phyloP scores from a whole-genome alignment of 306 rosid genomes.

The Trifolium subterraneum region DNA sequence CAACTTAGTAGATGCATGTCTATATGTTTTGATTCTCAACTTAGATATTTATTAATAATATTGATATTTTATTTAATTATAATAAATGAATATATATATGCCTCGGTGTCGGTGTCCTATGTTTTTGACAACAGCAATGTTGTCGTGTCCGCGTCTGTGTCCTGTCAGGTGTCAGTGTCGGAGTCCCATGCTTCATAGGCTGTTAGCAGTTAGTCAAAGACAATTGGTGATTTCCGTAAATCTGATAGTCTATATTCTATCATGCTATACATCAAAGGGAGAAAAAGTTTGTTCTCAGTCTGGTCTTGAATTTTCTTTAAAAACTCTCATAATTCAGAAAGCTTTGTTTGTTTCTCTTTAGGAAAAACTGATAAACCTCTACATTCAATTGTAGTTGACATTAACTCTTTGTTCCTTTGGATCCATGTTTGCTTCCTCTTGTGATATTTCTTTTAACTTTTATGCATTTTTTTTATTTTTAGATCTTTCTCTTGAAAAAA shows the following conservation, averaged over 20 bases:
- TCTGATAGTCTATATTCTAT: slow-evolving; percentile 11
- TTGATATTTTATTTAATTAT: too few species aligned
- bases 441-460: slow-evolving; percentile 9
- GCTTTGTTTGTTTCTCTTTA: slow-evolving; percentile 18
- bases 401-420: slow-evolving; percentile 23
- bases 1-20: neutral
- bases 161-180: neutral
- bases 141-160: neutral
- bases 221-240: neutral
- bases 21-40: neutral
- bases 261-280: slow-evolving; percentile 18
- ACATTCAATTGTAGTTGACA: slow-evolving; percentile 18
- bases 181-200: neutral
- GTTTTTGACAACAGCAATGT: neutral
- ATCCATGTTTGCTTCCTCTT: slow-evolving; percentile 18
- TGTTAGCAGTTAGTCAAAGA: slow-evolving; percentile 3
- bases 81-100: too few species aligned
- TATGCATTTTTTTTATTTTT: slow-evolving; percentile 30
- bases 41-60: neutral
- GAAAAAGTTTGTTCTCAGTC: slow-evolving; percentile 18
- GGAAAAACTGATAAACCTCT: slow-evolving; percentile 21
- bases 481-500: slow-evolving; percentile 38
- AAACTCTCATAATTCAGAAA: slow-evolving; percentile 4
- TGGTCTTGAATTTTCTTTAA: slow-evolving; percentile 26
- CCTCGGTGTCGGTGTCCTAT: neutral